phyloP scores from a whole-genome alignment of 2,329 filamentous ascomycete genomes.

The Epicoccum nigrum region DNA sequence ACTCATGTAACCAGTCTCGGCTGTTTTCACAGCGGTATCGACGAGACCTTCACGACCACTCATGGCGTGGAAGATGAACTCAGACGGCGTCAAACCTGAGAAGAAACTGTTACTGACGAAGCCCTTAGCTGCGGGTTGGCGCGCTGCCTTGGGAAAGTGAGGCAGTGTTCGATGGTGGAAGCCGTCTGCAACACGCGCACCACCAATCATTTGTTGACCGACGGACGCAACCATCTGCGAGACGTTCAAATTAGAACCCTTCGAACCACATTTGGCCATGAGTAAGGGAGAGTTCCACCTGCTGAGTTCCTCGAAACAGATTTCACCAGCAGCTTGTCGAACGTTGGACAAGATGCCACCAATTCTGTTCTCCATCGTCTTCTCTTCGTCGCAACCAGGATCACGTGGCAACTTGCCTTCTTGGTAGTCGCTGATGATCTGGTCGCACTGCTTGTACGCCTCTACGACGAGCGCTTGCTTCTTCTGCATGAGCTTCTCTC shows the following conservation, averaged over 20 bases:
- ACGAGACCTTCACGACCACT: conserved; percentile 97
- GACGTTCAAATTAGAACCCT: conserved; percentile 97
- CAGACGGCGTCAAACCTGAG: conserved; percentile 83
- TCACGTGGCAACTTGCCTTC: conserved; percentile 82
- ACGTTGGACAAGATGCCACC: conserved; percentile 92
- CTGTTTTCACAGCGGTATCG: conserved; percentile 79
- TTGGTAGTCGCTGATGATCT: conserved; percentile 82
- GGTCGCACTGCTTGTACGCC: conserved; percentile 81
- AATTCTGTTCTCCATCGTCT: conserved; percentile 88
- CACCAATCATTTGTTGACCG: conserved; percentile 96
- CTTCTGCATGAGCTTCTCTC: conserved; percentile 68
- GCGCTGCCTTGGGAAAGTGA: conserved; percentile 92
- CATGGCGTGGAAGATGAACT: conserved; percentile 98
- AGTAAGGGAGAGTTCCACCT: conserved; percentile 90
- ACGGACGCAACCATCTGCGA: conserved; percentile 98
- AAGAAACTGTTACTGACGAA: conserved; percentile 99
- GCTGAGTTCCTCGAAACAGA: conserved; percentile 89
- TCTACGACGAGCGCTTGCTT: conserved; percentile 78
- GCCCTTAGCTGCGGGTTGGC: conserved; percentile 91
- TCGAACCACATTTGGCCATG: conserved; percentile 97
- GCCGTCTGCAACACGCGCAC: conserved; percentile 88
- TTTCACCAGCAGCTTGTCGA: conserved; percentile 85
- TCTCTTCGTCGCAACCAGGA: conserved; percentile 86
- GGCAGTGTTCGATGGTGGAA: conserved; percentile 95
- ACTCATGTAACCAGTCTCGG: conserved; percentile 99